Conservation (phyloP, 1,139 yeast genomes). For the Protomyces macrosporus region DNA sequence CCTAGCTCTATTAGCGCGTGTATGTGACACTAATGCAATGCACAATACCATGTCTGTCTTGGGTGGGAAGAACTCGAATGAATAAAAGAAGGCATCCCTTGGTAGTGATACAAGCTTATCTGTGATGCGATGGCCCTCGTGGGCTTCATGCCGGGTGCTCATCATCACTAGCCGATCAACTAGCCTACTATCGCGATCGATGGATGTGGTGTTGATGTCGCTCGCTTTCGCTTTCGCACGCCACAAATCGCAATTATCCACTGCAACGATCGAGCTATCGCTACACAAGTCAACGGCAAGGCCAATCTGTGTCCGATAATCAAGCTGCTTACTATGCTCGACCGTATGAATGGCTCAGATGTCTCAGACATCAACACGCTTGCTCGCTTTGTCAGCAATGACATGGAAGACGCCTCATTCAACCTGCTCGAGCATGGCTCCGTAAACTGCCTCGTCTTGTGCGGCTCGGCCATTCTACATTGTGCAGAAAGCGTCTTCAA, state of each 20-base stretch:
- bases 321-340: background rate
- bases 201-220: background rate
- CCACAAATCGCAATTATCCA: background rate
- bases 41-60: slow-evolving; percentile 62
- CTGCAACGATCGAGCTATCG: background rate
- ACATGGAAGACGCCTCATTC: background rate
- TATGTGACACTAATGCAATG: slow-evolving; percentile 13
- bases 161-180: too few species aligned
- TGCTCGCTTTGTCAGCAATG: slow-evolving; percentile 6
- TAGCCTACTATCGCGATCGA: too few species aligned
- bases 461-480: slow-evolving; percentile 18
- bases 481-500: slow-evolving; percentile 20
- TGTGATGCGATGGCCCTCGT: slow-evolving; percentile 42
- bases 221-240: background rate
- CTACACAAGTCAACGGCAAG: background rate
- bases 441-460: slow-evolving; percentile 7
- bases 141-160: background rate
- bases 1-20: slow-evolving; percentile 40
- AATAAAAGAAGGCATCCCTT: slow-evolving; percentile 59
- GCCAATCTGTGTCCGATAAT: too few species aligned
- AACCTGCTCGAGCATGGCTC: background rate
- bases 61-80: slow-evolving; percentile 96
- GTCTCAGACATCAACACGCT: slow-evolving; percentile 4
- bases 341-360: background rate
- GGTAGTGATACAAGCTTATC: slow-evolving; percentile 52